phyloP scores from a whole-genome alignment of 2,329 filamentous ascomycete species.

The Aureobasidium musti region DNA sequence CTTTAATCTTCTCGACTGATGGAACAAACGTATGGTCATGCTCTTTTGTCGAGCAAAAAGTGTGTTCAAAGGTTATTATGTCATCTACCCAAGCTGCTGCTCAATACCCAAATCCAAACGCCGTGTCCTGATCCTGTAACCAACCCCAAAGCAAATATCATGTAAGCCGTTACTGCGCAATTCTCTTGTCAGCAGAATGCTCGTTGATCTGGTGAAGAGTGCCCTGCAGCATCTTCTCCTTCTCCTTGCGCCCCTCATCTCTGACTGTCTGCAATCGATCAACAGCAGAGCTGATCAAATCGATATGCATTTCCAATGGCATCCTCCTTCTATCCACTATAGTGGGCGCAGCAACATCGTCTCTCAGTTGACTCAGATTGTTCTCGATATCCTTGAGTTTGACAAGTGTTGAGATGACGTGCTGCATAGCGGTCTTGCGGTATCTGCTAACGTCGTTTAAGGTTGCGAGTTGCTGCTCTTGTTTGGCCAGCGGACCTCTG shows the following conservation, averaged over 20 bases:
- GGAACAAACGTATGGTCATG: too few relatives aligned
- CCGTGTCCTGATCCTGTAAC: neutral
- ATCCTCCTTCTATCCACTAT: slow-evolving; percentile 54
- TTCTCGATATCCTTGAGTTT: slow-evolving; percentile 73
- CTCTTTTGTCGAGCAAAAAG: too few relatives aligned
- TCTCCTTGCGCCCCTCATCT: slow-evolving; percentile 47
- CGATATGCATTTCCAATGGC: slow-evolving; percentile 72
- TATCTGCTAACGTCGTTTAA: slow-evolving; percentile 67
- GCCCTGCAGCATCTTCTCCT: slow-evolving; percentile 29
- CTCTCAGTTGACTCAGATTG: slow-evolving; percentile 69
- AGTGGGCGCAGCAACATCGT: slow-evolving; percentile 68
- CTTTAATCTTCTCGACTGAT: too few relatives aligned
- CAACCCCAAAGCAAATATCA: neutral
- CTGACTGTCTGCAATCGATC: slow-evolving; percentile 69
- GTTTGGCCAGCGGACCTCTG: slow-evolving; percentile 59
- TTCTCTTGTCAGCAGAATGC: slow-evolving; percentile 5
- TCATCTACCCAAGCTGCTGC: neutral
- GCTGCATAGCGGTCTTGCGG: slow-evolving; percentile 64
- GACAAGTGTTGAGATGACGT: slow-evolving; percentile 69
- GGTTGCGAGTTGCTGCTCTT: slow-evolving; percentile 64
- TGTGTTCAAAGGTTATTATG: neutral
- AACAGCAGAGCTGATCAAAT: slow-evolving; percentile 71
- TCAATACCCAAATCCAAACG: neutral
- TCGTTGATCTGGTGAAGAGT: slow-evolving; percentile 27
- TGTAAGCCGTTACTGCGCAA: neutral